Evolutionary conservation across 106 monocot species (phyloP), one percentile per base, ranked within the genome.

Genomic region (Agapanthus africanus): DNA sequence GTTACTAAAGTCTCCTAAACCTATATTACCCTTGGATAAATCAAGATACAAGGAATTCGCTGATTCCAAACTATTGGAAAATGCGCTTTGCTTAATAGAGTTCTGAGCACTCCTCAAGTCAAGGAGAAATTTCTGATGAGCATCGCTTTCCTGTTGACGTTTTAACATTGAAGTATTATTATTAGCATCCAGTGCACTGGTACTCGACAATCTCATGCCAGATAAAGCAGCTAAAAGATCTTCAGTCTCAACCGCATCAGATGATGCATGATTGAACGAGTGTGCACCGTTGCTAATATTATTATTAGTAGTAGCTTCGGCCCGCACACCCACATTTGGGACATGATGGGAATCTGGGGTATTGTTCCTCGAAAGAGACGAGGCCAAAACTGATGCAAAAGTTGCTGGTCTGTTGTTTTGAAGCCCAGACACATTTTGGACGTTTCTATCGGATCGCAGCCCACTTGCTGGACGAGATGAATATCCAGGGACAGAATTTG

Each of bases 281-380:
- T 36, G 68, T 11, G 72, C 60, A 74, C 74, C 68, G n/a, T n/a
- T n/a, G n/a, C n/a, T n/a, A n/a, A n/a, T n/a, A n/a, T n/a, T n/a
- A 71, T 69, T 76, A 32, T 41, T 85, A 41, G 10, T 71, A 41
- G 74, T 84, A 61, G 74, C 88, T 21, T 88, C 82, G 41, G n/a
- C 59, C 78, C 73, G 93, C 52, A 78, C 78, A 63, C 93, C 93
- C 8, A 93, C 79, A 72, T 87, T 90, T 51, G 93, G 88, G 74
- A 87, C 85, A n/a, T 79, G 67, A 39, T 89, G 89, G 63, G 86
- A 64, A 79, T 93, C 89, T 32, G 85, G 80, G 42, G 85, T 88
- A 25, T 33, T 72, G 38, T 80, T 88, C 69, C 88, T 82, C 40
- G 76, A 74, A 39, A 80, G 51, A 25, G 91, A 80, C 27, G 82